A percentile compares a stretch with the other conserved stretches of the same genome.
Evolutionary conservation across 371 early-diverging fungal species (phyloP).

Genomic region (Mortierella sp.): DNA sequence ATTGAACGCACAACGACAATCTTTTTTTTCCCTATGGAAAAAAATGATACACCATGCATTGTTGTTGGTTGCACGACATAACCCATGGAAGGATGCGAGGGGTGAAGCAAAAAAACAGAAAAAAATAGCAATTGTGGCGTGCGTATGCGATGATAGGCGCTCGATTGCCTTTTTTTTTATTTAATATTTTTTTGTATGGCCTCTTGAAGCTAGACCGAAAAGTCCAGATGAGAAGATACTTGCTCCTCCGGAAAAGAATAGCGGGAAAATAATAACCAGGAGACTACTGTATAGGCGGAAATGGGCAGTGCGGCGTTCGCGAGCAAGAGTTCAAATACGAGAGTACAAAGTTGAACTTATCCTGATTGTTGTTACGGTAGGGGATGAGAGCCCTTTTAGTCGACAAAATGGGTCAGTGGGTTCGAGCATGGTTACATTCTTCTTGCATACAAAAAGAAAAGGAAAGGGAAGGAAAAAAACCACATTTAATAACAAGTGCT

Average conservation of each 20-base stretch:
- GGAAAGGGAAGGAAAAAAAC: background rate
- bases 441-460: slow-evolving; percentile 1
- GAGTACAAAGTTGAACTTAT: background rate
- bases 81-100: background rate
- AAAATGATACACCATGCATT: background rate
- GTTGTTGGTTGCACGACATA: slow-evolving; percentile 4
- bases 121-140: background rate
- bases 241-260: background rate
- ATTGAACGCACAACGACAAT: background rate
- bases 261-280: background rate
- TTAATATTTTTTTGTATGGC: background rate
- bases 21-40: background rate
- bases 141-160: background rate
- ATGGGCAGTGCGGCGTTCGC: background rate
- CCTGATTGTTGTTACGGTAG: too few species aligned
- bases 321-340: background rate
- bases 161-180: background rate
- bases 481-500: slow-evolving; percentile 2
- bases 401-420: background rate
- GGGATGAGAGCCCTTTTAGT: too few species aligned
- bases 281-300: background rate
- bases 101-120: background rate
- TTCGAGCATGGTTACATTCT: slow-evolving; percentile 6
- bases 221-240: slow-evolving; percentile 2
- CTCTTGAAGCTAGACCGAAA: background rate